A percentile compares a stretch with the other conserved stretches of the same genome.
These are phyloP conservation scores for Neurospora tetrasperma DNA, from an alignment of 495 filamentous ascomycete species.

Conservation along the genomic window DNA sequence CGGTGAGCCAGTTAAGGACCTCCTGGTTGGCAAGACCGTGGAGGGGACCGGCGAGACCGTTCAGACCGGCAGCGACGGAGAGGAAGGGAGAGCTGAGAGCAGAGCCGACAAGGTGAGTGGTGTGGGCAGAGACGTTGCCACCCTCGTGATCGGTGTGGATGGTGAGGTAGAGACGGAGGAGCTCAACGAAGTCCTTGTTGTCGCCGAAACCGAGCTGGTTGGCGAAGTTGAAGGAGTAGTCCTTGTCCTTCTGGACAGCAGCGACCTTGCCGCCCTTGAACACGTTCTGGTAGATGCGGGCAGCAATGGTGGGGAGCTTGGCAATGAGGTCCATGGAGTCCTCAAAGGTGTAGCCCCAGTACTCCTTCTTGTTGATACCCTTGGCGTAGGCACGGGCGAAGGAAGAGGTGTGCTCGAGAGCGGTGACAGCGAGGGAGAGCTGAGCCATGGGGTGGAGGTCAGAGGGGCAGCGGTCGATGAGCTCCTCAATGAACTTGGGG, in stretches of 20 bases:
- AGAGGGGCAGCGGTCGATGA: slow-evolving; percentile 97
- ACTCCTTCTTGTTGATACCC: slow-evolving; percentile 97
- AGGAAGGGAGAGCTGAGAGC: slow-evolving; percentile 96
- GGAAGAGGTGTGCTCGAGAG: slow-evolving; percentile 93
- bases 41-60: slow-evolving; percentile 94
- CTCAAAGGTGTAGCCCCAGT: slow-evolving; percentile 99
- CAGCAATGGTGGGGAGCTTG: slow-evolving; percentile 95
- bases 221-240: slow-evolving; percentile 96
- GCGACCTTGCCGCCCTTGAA: slow-evolving; percentile 99
- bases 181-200: slow-evolving; percentile 95
- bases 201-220: slow-evolving; percentile 94
- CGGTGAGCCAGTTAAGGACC: slow-evolving; percentile 94
- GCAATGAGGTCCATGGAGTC: slow-evolving; percentile 99
- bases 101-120: slow-evolving; percentile 93
- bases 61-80: slow-evolving; percentile 88
- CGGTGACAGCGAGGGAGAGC: slow-evolving; percentile 94
- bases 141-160: slow-evolving; percentile 99
- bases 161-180: slow-evolving; percentile 96
- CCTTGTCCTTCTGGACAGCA: slow-evolving; percentile 91
- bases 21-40: slow-evolving; percentile 99
- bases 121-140: slow-evolving; percentile 96
- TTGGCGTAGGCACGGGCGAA: slow-evolving; percentile 98
- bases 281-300: slow-evolving; percentile 98
- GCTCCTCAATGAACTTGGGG: slow-evolving; percentile 94
- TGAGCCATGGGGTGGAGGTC: slow-evolving; percentile 99